Conservation (phyloP, 2,329 filamentous ascomycete genomes). For the Chaetomiaceae sp. region DNA sequence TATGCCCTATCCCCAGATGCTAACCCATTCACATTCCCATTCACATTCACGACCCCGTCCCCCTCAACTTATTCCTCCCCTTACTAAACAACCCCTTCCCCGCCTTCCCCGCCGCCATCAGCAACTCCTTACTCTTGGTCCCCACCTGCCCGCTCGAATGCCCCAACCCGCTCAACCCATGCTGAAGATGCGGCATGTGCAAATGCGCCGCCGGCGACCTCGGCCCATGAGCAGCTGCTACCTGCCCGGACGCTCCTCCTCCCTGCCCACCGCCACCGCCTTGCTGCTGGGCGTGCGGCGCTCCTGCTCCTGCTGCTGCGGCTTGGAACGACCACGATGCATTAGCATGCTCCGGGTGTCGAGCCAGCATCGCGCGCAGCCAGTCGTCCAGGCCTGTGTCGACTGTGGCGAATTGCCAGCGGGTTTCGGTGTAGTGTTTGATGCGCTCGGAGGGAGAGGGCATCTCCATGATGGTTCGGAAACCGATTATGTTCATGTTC, state of each 20-base stretch:
- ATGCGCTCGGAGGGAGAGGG: constrained; percentile 64
- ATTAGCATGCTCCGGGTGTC: constrained; percentile 47
- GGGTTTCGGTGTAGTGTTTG: constrained; percentile 66
- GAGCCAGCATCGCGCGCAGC: constrained; percentile 43
- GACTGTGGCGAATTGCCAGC: constrained; percentile 64
- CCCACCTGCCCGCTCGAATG: constrained; percentile 63
- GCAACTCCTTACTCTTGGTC: constrained; percentile 80
- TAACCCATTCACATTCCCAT: not conserved
- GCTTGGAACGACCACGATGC: constrained; percentile 31
- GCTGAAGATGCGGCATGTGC: constrained; percentile 38
- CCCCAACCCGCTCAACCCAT: constrained; percentile 44
- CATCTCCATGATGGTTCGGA: constrained; percentile 74
- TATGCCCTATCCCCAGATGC: too few species aligned
- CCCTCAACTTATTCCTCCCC: constrained; percentile 76
- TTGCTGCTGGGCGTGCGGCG: constrained; percentile 6
- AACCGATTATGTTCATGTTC: constrained; percentile 50
- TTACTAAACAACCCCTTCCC: constrained; percentile 90
- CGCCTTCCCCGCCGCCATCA: constrained; percentile 81
- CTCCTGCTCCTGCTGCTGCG: not conserved
- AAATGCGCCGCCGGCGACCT: constrained; percentile 27
- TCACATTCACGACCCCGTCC: constrained; percentile 42
- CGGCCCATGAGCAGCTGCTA: constrained; percentile 30
- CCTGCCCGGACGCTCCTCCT: constrained; percentile 31
- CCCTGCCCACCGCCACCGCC: constrained; percentile 8
- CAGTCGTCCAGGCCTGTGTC: constrained; percentile 69